Evolutionary conservation across 164 flowering plant species (phyloP).

Genomic region (Chimonanthus salicifolius): DNA sequence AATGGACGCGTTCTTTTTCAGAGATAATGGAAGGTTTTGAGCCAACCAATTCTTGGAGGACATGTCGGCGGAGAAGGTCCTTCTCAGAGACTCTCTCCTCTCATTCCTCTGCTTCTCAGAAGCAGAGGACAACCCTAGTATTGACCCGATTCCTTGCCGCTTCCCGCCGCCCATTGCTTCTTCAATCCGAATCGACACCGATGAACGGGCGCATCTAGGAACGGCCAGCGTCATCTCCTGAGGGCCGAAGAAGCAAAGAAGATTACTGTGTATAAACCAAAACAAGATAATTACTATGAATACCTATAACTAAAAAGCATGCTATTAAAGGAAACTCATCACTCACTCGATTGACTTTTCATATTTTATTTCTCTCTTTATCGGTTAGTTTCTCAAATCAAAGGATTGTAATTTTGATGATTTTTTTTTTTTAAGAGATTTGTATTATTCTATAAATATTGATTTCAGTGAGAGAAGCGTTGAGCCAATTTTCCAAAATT

Average conservation of each 20-base stretch:
- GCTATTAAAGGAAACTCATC: no score
- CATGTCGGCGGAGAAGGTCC: constrained; percentile 71
- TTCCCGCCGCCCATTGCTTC: constrained; percentile 19
- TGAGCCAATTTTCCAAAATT: no score
- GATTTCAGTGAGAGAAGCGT: no score
- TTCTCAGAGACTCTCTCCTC: constrained; percentile 33
- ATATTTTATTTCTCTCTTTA: no score
- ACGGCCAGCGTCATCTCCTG: constrained; percentile 22
- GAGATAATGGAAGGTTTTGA: constrained; percentile 25
- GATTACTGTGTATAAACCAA: neutral
- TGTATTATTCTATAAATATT: no score
- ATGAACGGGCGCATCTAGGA: constrained; percentile 16
- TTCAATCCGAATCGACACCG: constrained; percentile 12
- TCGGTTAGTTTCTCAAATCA: no score
- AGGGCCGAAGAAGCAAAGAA: neutral
- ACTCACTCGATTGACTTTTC: no score
- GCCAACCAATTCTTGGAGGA: constrained; percentile 53
- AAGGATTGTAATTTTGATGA: no score
- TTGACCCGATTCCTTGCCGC: constrained; percentile 47
- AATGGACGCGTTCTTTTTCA: constrained; percentile 38
- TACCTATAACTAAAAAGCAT: no score
- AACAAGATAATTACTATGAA: no score
- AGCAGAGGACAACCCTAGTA: constrained; percentile 30
- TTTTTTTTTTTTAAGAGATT: no score
- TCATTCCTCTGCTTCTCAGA: constrained; percentile 4